Percentiles rank a stretch among this genome's conserved stretches.
Conservation (phyloP, 768 basidiomycete genomes). For the Leccinum aurantiacum region DNA sequence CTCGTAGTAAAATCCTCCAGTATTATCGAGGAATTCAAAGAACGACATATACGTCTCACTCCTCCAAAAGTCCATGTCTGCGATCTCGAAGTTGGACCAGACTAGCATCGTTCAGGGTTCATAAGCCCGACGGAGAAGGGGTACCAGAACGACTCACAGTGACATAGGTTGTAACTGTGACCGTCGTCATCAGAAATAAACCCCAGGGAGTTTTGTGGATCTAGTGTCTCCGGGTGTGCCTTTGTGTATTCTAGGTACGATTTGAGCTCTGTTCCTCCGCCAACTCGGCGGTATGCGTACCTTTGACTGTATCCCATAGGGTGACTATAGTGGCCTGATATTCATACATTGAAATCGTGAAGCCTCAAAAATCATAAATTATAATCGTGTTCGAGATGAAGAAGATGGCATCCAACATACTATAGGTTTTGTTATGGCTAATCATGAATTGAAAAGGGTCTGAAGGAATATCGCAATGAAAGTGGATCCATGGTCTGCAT, state of each 20-base stretch:
- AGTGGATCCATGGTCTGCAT: conserved; percentile 47
- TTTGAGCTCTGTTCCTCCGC: conserved; percentile 28
- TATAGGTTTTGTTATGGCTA: conserved; percentile 53
- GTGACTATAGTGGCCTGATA: conserved; percentile 62
- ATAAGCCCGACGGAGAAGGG: conserved; percentile 2
- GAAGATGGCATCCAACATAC: conserved; percentile 23
- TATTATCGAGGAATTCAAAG: conserved; percentile 77
- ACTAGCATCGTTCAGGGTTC: conserved; percentile 42
- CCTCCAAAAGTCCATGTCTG: conserved; percentile 81
- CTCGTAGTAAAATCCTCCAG: conserved; percentile 91
- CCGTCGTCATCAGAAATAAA: conserved; percentile 71
- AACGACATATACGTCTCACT: conserved; percentile 78
- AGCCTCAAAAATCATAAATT: conserved; percentile 36
- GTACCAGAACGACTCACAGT: conserved; percentile 42
- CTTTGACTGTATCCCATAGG: conserved; percentile 61
- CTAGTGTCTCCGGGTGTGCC: conserved; percentile 49
- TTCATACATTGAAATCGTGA: conserved; percentile 63
- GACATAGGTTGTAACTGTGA: conserved; percentile 60
- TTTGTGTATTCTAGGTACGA: conserved; percentile 25
- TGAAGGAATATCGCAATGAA: conserved; percentile 50
- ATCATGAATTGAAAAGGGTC: conserved; percentile 61
- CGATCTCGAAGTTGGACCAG: conserved; percentile 96
- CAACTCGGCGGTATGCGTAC: conserved; percentile 36
- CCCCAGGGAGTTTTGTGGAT: conserved; percentile 52
- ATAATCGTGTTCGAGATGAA: neutral